Conservation (phyloP, 441 rosid species). For the Mallotus repandus region DNA sequence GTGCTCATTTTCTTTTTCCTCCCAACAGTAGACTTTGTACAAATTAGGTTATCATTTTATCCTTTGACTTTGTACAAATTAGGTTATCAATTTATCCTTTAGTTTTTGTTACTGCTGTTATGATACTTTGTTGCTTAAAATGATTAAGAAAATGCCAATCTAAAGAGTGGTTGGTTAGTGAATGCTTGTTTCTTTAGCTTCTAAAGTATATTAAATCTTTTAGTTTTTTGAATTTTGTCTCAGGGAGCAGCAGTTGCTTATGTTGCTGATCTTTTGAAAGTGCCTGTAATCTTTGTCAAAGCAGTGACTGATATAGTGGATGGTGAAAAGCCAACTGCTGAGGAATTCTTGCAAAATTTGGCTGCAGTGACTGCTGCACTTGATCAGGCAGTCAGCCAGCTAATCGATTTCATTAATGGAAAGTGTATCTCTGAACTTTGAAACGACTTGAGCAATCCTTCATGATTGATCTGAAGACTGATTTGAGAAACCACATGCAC, state of each 20-base stretch:
- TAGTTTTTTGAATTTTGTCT: conserved; percentile 6
- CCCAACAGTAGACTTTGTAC: background rate
- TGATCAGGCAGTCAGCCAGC: conserved; percentile 56
- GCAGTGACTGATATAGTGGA: conserved; percentile 87
- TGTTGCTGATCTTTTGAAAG: conserved; percentile 80
- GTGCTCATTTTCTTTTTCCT: too few species aligned
- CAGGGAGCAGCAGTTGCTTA: conserved; percentile 98
- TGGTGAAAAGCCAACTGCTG: conserved; percentile 85
- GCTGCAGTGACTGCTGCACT: conserved; percentile 72
- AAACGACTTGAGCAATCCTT: conserved; percentile 15
- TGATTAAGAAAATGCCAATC: background rate
- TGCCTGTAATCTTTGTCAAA: conserved; percentile 79
- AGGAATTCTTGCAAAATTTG: conserved; percentile 83
- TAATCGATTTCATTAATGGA: conserved; percentile 68
- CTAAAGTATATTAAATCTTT: background rate
- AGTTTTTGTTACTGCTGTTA: background rate
- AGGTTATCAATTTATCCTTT: background rate
- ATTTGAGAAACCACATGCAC: background rate
- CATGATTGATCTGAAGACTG: conserved; percentile 15
- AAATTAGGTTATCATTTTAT: background rate
- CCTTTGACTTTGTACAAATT: background rate
- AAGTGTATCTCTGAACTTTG: conserved; percentile 69
- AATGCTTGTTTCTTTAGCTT: conserved; percentile 5
- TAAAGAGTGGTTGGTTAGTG: background rate
- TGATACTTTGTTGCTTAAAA: background rate